These are phyloP conservation scores for Trichosanthes cucumerina DNA, from an alignment of 306 rosid species.

Conservation along the genomic window DNA sequence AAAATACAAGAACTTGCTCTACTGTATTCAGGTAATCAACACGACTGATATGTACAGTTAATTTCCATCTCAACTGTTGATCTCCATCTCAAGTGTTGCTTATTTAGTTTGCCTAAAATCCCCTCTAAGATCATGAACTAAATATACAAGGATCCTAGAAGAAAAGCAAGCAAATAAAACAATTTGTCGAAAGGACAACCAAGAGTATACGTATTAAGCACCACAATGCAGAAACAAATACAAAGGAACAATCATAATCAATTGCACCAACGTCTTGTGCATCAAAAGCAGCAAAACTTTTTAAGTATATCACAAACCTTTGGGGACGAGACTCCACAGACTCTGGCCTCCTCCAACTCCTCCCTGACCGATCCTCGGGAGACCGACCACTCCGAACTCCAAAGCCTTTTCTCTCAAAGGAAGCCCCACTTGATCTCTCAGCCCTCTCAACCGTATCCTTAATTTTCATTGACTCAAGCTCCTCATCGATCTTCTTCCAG, in stretches of 20 bases:
- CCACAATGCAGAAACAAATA: not conserved
- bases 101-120: not conserved
- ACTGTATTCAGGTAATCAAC: not conserved
- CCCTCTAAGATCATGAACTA: not conserved
- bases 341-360: constrained; percentile 68
- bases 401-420: constrained; percentile 47
- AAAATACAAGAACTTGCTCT: not conserved
- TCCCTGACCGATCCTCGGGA: constrained; percentile 35
- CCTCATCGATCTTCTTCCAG: constrained; percentile 85
- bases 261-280: not conserved
- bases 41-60: not conserved
- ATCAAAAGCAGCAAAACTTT: not conserved
- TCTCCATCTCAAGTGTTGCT: not conserved
- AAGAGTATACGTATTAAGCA: not conserved
- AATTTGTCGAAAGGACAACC: not conserved
- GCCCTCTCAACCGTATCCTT: constrained; percentile 40
- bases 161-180: not conserved
- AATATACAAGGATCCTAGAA: not conserved
- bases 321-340: constrained; percentile 31
- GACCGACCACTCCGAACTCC: constrained; percentile 33
- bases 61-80: not conserved
- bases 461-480: constrained; percentile 54
- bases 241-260: not conserved
- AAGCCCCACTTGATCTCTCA: constrained; percentile 16
- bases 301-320: not conserved